Evolutionary conservation across 2,329 filamentous ascomycete species (phyloP).

Genomic region (Colletotrichum liriopes): DNA sequence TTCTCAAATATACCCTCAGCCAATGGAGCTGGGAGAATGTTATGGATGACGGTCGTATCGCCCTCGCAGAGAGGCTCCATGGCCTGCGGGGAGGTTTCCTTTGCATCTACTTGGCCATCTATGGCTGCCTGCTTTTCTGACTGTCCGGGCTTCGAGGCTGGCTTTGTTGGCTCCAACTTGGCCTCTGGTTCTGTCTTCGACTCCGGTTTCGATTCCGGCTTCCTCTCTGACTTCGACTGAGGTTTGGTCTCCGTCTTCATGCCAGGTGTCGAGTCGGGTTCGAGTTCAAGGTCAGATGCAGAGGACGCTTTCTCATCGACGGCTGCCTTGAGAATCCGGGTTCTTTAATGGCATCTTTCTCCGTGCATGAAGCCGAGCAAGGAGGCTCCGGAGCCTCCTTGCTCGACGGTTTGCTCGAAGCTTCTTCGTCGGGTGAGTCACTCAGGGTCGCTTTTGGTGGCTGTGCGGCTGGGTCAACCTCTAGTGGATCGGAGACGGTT

Average conservation of each 20-base stretch:
- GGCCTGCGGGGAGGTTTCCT: background rate
- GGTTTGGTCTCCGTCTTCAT: background rate
- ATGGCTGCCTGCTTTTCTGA: conserved; percentile 4
- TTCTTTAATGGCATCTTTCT: background rate
- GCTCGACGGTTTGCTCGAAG: background rate
- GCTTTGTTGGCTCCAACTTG: background rate
- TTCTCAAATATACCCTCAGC: conserved; percentile 76
- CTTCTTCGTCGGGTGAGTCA: conserved; percentile 25
- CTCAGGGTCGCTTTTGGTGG: conserved; percentile 9
- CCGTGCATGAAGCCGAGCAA: background rate
- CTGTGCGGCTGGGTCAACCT: conserved; percentile 38
- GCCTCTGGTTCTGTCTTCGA: background rate
- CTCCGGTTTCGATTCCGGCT: background rate
- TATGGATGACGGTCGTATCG: conserved; percentile 81
- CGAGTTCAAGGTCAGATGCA: conserved; percentile 14
- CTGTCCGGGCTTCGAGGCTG: background rate
- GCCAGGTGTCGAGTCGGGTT: conserved; percentile 1
- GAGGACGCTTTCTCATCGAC: background rate
- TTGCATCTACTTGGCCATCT: background rate
- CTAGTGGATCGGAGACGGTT: conserved; percentile 18
- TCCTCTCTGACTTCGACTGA: background rate
- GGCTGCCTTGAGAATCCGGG: background rate
- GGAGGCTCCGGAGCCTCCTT: too few species aligned
- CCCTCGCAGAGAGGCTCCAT: conserved; percentile 77
- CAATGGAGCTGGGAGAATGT: conserved; percentile 75